Conservation (phyloP, 805 yeast genomes). For the Candida awuae region DNA sequence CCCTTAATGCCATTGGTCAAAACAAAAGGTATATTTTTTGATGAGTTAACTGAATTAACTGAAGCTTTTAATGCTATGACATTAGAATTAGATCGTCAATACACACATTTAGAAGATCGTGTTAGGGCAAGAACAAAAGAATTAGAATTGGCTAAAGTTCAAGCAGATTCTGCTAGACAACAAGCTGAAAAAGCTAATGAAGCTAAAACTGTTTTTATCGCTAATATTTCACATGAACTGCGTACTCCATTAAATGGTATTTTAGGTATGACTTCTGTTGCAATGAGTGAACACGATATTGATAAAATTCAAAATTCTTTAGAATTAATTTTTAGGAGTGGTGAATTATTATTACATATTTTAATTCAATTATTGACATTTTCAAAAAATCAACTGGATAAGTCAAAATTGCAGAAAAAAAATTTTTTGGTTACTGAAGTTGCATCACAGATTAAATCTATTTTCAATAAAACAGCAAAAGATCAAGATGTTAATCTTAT, state of each 20-base stretch:
- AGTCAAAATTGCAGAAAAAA: constrained; percentile 74
- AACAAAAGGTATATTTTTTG: constrained; percentile 45
- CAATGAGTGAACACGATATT: constrained; percentile 76
- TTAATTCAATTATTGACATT: constrained; percentile 86
- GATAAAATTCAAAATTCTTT: constrained; percentile 63
- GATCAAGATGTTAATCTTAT: constrained; percentile 68
- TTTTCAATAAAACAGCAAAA: constrained; percentile 70
- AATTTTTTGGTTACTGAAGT: constrained; percentile 75
- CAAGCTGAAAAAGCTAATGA: constrained; percentile 82
- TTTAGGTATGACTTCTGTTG: constrained; percentile 89
- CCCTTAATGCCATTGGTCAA: constrained; percentile 21
- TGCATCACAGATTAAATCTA: constrained; percentile 75
- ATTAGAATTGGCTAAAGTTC: constrained; percentile 76
- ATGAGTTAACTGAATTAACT: constrained; percentile 81
- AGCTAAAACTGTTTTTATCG: constrained; percentile 89
- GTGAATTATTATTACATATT: constrained; percentile 81
- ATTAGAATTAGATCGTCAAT: constrained; percentile 77
- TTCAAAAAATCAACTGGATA: constrained; percentile 82
- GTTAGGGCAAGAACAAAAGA: constrained; percentile 82
- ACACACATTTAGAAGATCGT: constrained; percentile 77
- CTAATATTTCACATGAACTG: constrained; percentile 88
- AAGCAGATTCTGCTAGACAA: constrained; percentile 43
- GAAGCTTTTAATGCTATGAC: constrained; percentile 90
- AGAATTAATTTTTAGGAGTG: constrained; percentile 80
- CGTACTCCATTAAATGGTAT: constrained; percentile 96